phyloP scores from a whole-genome alignment of 2,329 filamentous ascomycete species.

The Nothomitra cinnamomea region DNA sequence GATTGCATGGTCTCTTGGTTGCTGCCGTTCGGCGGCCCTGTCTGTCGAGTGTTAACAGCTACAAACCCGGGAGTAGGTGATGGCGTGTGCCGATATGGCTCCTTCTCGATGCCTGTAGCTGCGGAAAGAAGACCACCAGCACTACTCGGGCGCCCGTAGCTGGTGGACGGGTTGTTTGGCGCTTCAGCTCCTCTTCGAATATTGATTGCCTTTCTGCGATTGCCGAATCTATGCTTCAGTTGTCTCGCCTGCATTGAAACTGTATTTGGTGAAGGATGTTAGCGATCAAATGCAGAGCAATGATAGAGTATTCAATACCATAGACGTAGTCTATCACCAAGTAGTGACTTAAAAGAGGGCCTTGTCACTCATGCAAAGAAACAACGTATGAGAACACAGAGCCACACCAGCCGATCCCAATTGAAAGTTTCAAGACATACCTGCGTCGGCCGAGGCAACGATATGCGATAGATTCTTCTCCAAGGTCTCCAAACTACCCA shows the following conservation, averaged over 20 bases:
- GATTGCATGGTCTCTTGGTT: not conserved
- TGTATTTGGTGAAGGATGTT: constrained; percentile 14
- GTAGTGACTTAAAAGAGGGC: not conserved
- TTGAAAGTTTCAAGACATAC: constrained; percentile 20
- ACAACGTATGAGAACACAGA: not conserved
- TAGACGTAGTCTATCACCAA: not conserved
- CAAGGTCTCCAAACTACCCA: constrained; percentile 68
- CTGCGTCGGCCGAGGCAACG: constrained; percentile 67
- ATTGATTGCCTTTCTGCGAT: constrained; percentile 55
- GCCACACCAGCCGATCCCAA: not conserved
- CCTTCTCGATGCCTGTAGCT: constrained; percentile 11
- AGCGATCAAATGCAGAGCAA: constrained; percentile 7
- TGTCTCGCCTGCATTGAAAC: constrained; percentile 57
- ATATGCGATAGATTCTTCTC: constrained; percentile 62
- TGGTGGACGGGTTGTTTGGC: constrained; percentile 18
- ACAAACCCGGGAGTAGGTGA: constrained; percentile 36
- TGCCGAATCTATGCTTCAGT: constrained; percentile 64
- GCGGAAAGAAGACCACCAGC: constrained; percentile 4
- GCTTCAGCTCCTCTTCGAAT: constrained; percentile 25
- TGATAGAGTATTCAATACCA: not conserved
- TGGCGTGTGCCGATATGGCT: constrained; percentile 12
- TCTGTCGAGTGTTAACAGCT: constrained; percentile 37
- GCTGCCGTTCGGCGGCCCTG: constrained; percentile 19
- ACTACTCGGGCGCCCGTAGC: constrained; percentile 25
- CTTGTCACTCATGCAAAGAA: not conserved